Evolutionary conservation across 768 basidiomycete species (phyloP).

Genomic region (Lactifluus echinatus): DNA sequence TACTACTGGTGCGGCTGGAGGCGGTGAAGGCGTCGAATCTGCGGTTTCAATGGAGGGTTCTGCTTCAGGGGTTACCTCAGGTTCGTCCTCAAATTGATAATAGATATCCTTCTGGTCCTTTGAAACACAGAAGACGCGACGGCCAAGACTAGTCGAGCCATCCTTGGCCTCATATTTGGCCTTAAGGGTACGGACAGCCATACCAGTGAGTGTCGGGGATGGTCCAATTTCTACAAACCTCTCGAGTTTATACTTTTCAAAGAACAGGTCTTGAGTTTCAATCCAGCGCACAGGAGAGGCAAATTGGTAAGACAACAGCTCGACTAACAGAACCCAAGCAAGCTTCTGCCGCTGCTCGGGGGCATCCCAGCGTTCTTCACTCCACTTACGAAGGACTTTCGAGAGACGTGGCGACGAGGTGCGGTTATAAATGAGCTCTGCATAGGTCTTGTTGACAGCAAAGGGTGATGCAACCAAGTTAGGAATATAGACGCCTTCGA

Average conservation of each 20-base stretch:
- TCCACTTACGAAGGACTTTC: conserved; percentile 92
- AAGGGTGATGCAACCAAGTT: conserved; percentile 91
- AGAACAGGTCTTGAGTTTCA: conserved; percentile 94
- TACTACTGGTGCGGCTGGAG: conserved; percentile 30
- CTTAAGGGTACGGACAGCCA: conserved; percentile 85
- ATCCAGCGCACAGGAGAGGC: conserved; percentile 99
- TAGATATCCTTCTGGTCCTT: conserved; percentile 97
- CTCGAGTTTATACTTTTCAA: conserved; percentile 79
- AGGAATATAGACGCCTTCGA: conserved; percentile 93
- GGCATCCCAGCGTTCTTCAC: conserved; percentile 79
- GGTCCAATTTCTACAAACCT: conserved; percentile 94
- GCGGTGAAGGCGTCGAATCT: conserved; percentile 25
- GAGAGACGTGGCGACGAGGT: conserved; percentile 92
- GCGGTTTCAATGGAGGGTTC: conserved; percentile 27
- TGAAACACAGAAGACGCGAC: conserved; percentile 83
- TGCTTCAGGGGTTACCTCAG: conserved; percentile 29
- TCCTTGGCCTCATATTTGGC: conserved; percentile 90
- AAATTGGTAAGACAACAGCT: conserved; percentile 95
- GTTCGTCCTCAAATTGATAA: conserved; percentile 93
- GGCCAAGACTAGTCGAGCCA: conserved; percentile 69
- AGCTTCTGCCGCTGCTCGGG: conserved; percentile 82
- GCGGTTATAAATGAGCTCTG: conserved; percentile 92
- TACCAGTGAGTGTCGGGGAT: conserved; percentile 91
- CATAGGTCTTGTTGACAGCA: conserved; percentile 76
- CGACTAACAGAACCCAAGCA: conserved; percentile 93